phyloP scores from a whole-genome alignment of 306 rosid species.

The Prosopis cineraria region DNA sequence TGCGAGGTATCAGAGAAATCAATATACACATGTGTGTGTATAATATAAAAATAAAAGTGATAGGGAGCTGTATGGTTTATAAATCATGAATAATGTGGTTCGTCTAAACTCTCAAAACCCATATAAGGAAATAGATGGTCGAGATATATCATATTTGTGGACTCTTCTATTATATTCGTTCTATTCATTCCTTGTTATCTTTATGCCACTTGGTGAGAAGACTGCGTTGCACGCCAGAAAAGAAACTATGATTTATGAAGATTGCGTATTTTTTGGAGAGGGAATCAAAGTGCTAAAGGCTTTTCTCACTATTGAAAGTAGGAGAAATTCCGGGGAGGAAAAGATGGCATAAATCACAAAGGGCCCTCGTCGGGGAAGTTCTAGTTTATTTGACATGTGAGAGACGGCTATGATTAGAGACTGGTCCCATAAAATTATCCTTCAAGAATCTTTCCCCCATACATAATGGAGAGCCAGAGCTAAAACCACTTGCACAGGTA shows the following conservation, averaged over 20 bases:
- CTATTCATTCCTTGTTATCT: constrained; percentile 27
- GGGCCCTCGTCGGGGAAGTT: not conserved
- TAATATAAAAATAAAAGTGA: not conserved
- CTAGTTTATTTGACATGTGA: constrained; percentile 4
- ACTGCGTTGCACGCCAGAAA: not conserved
- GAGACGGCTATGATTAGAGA: not conserved
- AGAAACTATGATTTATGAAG: not conserved
- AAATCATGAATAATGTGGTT: not conserved
- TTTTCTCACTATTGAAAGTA: constrained; percentile 5
- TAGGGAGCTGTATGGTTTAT: not conserved
- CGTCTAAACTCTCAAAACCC: not conserved
- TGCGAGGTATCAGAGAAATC: constrained; percentile 5
- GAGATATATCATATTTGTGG: not conserved
- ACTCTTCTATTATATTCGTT: constrained; percentile 18
- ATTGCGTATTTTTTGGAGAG: not conserved
- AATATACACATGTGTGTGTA: too few species aligned
- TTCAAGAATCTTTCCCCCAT: constrained; percentile 31
- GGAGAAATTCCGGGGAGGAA: constrained; percentile 13
- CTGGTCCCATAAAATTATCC: constrained; percentile 27
- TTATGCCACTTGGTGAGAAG: constrained; percentile 19
- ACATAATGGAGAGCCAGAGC: constrained; percentile 10
- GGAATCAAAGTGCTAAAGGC: constrained; percentile 26
- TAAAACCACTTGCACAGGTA: constrained; percentile 14
- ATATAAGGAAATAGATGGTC: not conserved
- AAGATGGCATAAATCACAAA: constrained; percentile 27